Base-by-base conservation (phyloP, 73 alveolate genomes). In the Tetrahymena thermophila region DNA sequence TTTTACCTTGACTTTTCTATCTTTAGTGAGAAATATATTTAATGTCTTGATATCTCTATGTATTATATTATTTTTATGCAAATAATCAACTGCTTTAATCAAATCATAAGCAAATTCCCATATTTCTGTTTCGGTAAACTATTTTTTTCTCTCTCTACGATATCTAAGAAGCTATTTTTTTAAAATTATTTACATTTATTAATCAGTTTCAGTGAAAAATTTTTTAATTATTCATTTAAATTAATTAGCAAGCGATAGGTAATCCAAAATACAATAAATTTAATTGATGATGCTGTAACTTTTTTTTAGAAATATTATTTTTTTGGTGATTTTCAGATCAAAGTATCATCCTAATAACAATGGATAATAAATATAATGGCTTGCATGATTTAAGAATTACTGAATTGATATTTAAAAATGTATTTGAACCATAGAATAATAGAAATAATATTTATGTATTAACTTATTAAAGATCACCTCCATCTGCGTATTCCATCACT, bases 401-500 rank as follows among this genome's bases (percentile, higher is more conserved):
- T 50, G 28, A 14, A 16, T 21, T 50, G 10, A 50, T 50, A 50
- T 50, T 19, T 50, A 11, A 50, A 50, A 50, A 19, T 50, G 31
- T 21, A 19, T 50, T 19, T 19, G 28, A 50, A 21, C 28, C 23
- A 19, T 19, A 19, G 28, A 50, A 50, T 11, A 50, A 16, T 50
- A 19, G 6, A 14, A 50, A 50, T 50, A 50, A 21, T 50, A 14
- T 10, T 9, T 31, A 23, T 56, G 94, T 93, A 71, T 93, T 95
- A 94, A 98, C 98, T 71, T 97, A 96, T 94, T 98, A 97, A 43
- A 99, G 96, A 96, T 99, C 99, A 4, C 99, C 99, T 44, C 98
- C 97, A 84, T 97, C 99, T 0, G 99, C 99, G 94, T 97, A 99
- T 96, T 99, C 99, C 99, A 99, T 99, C 34, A 99, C 96, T 44